Percentiles rank a stretch among this genome's conserved stretches.
Evolutionary conservation across 257 asterid genomes (phyloP).

Genomic region (Solanum arcanum): DNA sequence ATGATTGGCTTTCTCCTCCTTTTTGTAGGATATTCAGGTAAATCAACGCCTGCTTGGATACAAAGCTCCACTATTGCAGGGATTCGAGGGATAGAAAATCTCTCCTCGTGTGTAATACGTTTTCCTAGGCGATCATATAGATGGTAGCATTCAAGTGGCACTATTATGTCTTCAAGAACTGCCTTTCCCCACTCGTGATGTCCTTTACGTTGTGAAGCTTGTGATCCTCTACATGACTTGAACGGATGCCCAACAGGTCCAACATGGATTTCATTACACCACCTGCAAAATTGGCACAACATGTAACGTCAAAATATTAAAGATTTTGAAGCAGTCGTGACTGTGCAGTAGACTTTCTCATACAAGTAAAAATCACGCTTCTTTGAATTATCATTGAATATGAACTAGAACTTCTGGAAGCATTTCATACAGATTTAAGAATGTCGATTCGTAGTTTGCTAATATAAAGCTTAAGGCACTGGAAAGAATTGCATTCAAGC

Average conservation of each 20-base stretch:
- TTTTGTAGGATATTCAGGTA: conserved; percentile 76
- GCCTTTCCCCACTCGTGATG: conserved; percentile 76
- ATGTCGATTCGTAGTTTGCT: not conserved
- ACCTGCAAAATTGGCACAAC: conserved; percentile 32
- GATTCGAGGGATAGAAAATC: conserved; percentile 77
- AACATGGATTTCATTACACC: conserved; percentile 88
- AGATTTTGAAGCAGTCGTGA: not conserved
- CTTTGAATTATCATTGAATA: not conserved
- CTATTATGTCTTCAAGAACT: conserved; percentile 58
- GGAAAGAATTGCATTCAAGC: not conserved
- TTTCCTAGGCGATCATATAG: conserved; percentile 75
- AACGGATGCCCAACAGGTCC: conserved; percentile 84
- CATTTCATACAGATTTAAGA: not conserved
- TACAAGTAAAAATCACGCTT: not conserved
- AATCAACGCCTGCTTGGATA: conserved; percentile 89
- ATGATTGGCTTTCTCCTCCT: conserved; percentile 87
- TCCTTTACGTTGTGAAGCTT: conserved; percentile 59
- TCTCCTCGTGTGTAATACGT: conserved; percentile 67
- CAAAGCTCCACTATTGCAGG: conserved; percentile 93
- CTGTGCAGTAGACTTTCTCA: not conserved
- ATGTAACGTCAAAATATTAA: not conserved
- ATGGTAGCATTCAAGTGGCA: conserved; percentile 72
- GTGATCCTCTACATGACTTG: conserved; percentile 79
- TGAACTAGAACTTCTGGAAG: not conserved
- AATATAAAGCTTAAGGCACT: not conserved